These are phyloP conservation scores for Oryza brachyantha DNA, from an alignment of 176 grass and related monocot species.

Conservation along the genomic window DNA sequence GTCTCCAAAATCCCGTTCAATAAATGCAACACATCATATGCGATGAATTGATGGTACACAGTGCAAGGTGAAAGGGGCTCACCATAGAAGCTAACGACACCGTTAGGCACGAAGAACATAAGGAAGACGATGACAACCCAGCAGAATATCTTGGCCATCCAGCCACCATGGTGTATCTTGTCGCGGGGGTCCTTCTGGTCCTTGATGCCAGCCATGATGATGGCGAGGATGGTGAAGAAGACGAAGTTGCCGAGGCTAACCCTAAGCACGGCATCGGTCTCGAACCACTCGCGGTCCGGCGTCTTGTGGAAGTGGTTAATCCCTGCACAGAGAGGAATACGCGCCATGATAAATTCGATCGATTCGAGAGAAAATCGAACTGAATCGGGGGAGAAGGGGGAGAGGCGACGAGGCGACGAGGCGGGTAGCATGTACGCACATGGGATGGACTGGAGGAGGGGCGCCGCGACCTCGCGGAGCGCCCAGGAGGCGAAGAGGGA, in stretches of 20 bases:
- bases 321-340: conserved; percentile 32
- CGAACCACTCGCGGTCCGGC: conserved; percentile 97
- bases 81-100: conserved; percentile 94
- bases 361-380: background rate
- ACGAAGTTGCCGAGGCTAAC: conserved; percentile 97
- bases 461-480: conserved; percentile 95
- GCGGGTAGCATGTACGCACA: conserved; percentile 38
- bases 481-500: conserved; percentile 94
- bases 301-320: conserved; percentile 98
- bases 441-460: conserved; percentile 87
- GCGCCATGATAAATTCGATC: background rate
- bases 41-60: too few species aligned
- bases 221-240: conserved; percentile 93
- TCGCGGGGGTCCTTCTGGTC: conserved; percentile 98
- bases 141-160: conserved; percentile 99
- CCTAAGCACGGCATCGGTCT: conserved; percentile 97
- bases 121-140: conserved; percentile 79
- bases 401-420: background rate
- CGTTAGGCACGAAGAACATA: conserved; percentile 99
- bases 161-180: conserved; percentile 87
- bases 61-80: background rate
- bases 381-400: background rate
- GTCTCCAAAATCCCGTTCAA: background rate
- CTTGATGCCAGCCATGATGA: conserved; percentile 94
- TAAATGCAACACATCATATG: background rate